Percentiles rank a stretch among this genome's conserved stretches.
Conservation (phyloP, 139 green algal genomes). For the Chlorella sp. region DNA sequence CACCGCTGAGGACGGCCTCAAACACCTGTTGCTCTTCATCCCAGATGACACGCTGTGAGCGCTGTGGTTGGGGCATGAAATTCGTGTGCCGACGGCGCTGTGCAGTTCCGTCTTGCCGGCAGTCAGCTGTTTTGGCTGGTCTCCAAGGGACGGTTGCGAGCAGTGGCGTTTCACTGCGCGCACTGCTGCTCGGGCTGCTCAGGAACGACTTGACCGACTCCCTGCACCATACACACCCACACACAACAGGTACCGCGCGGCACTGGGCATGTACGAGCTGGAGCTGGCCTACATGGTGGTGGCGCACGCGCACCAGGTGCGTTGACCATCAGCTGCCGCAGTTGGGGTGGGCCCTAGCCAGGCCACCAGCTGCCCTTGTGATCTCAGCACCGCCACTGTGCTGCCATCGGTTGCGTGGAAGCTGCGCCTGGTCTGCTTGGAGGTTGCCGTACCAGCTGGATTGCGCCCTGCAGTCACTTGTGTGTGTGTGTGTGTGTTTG, state of each 20-base stretch:
- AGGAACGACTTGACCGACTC: too few species aligned
- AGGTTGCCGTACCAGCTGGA: background rate
- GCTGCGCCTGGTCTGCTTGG: too few species aligned
- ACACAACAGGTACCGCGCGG: conserved; percentile 66
- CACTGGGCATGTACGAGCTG: conserved; percentile 92
- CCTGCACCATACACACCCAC: background rate
- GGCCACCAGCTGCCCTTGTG: too few species aligned
- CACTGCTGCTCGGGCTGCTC: too few species aligned
- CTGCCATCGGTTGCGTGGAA: too few species aligned
- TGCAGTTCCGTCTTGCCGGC: too few species aligned
- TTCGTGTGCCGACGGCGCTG: too few species aligned
- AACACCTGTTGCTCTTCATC: conserved; percentile 86
- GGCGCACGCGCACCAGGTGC: conserved; percentile 58
- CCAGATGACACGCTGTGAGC: conserved; percentile 72
- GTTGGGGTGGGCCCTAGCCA: too few species aligned
- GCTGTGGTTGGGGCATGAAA: background rate
- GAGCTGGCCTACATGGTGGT: conserved; percentile 94
- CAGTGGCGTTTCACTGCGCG: too few species aligned
- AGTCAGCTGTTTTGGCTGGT: too few species aligned
- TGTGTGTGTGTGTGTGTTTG: background rate
- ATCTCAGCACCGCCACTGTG: background rate
- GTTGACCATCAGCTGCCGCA: background rate
- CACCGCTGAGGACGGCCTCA: conserved; percentile 76
- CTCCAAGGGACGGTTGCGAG: too few species aligned
- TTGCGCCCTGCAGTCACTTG: background rate